Conservation (phyloP, 257 asterid species). For the Fraxinus anomala region DNA sequence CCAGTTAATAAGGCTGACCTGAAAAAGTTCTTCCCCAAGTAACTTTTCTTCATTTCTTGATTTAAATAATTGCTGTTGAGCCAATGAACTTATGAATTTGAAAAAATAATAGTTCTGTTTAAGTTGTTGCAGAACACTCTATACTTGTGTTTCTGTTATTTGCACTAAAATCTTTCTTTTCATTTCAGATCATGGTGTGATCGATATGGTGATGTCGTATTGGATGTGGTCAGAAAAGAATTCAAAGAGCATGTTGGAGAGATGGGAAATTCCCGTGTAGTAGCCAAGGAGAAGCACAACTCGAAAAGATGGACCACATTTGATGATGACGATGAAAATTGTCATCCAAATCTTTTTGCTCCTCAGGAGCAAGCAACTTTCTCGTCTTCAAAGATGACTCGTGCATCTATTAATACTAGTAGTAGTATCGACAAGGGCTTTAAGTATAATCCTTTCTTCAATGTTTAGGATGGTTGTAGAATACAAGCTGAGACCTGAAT, state of each 20-base stretch:
- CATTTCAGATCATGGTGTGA: constrained; percentile 66
- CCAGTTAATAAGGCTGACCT: constrained; percentile 76
- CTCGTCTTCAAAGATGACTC: constrained; percentile 34
- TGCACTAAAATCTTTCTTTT: not conserved
- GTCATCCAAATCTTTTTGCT: constrained; percentile 67
- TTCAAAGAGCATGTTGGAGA: constrained; percentile 71
- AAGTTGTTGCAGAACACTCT: too few relatives aligned
- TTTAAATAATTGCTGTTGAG: not conserved
- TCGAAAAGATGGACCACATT: constrained; percentile 61
- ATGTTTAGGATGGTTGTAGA: constrained; percentile 31
- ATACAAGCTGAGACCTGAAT: constrained; percentile 34
- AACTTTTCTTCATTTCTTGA: constrained; percentile 21
- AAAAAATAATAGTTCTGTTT: too few relatives aligned
- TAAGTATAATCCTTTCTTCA: constrained; percentile 71
- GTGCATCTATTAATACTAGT: constrained; percentile 31
- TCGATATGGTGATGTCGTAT: constrained; percentile 55
- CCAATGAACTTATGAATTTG: too few relatives aligned
- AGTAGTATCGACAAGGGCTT: constrained; percentile 61
- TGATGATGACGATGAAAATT: constrained; percentile 60
- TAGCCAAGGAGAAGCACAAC: constrained; percentile 31
- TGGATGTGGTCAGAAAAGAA: constrained; percentile 74
- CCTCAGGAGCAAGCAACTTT: constrained; percentile 40
- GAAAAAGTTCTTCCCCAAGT: constrained; percentile 58
- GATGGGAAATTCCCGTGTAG: constrained; percentile 43
- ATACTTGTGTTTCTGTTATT: not conserved